phyloP scores from a whole-genome alignment of 2,329 filamentous ascomycete genomes.

The Colletotrichum nymphaeae region DNA sequence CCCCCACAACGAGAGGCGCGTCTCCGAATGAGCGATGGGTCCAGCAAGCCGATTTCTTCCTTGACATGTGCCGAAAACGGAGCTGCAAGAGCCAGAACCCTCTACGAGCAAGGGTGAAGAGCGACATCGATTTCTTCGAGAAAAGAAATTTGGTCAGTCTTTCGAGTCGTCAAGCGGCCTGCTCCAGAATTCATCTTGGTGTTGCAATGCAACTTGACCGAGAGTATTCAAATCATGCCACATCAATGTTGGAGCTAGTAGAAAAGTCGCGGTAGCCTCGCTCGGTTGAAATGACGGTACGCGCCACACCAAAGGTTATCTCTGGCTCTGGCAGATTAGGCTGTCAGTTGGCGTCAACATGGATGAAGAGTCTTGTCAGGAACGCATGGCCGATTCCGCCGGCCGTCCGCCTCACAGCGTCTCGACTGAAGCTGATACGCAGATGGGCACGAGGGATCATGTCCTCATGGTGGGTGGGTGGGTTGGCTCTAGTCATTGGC shows the following conservation, averaged over 20 bases:
- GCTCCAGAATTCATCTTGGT: not conserved
- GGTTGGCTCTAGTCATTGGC: not conserved
- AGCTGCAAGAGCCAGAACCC: slow-evolving; percentile 17
- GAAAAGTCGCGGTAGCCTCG: not conserved
- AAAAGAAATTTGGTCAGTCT: not conserved
- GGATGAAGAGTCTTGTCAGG: slow-evolving; percentile 26
- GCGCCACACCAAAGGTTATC: slow-evolving; percentile 2
- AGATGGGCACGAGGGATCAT: slow-evolving; percentile 10
- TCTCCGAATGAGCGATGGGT: slow-evolving; percentile 26
- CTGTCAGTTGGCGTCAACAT: not conserved
- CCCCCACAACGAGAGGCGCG: slow-evolving; percentile 14
- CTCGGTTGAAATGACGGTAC: slow-evolving; percentile 1
- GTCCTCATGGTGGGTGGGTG: not conserved
- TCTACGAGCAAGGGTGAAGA: not conserved
- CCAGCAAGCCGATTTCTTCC: slow-evolving; percentile 21
- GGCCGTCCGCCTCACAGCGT: slow-evolving; percentile 11
- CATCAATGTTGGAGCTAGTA: not conserved
- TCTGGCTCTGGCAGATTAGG: slow-evolving; percentile 6
- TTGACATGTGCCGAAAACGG: slow-evolving; percentile 33
- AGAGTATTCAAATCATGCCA: not conserved
- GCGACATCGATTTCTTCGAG: not conserved
- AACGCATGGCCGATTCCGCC: slow-evolving; percentile 5
- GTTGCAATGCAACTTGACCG: not conserved
- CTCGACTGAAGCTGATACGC: slow-evolving; percentile 10
- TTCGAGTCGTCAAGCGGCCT: not conserved